A percentile compares a stretch with the other conserved stretches of the same genome.
Conservation (phyloP, 345 rosid species). For the Syzygium oleosum region DNA sequence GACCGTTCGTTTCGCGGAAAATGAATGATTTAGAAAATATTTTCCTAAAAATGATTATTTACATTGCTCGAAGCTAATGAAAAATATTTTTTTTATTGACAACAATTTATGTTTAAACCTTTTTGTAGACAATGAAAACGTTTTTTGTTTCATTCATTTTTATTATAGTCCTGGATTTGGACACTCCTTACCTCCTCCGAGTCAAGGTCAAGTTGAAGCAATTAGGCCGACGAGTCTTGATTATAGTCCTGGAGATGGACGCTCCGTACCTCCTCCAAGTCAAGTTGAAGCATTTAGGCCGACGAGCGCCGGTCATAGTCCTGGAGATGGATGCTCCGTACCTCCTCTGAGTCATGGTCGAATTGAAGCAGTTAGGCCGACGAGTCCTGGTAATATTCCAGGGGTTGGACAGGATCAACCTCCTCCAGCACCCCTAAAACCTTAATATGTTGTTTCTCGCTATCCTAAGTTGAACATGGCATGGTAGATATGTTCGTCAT, state of each 20-base stretch:
- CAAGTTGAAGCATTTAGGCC: neutral
- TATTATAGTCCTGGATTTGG: neutral
- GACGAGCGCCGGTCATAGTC: neutral
- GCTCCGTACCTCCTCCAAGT: neutral
- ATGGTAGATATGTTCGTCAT: neutral
- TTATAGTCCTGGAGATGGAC: neutral
- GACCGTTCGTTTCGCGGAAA: no score
- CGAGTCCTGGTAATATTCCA: accelerated
- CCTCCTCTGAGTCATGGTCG: neutral
- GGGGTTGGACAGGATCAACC: neutral
- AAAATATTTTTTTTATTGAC: no score
- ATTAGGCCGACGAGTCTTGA: neutral
- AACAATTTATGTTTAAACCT: no score
- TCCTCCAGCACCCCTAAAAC: neutral
- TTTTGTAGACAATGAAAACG: no score
- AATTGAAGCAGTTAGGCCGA: neutral
- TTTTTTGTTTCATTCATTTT: no score
- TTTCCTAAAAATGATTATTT: no score
- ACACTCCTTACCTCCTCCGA: neutral
- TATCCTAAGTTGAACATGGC: neutral
- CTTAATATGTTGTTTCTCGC: neutral
- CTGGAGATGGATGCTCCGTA: neutral
- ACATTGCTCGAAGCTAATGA: no score
- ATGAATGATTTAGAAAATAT: no score
- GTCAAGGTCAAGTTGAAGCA: neutral